Conservation (phyloP, 2,329 filamentous ascomycete species). For the Parasarocladium wereldwijsianum region DNA sequence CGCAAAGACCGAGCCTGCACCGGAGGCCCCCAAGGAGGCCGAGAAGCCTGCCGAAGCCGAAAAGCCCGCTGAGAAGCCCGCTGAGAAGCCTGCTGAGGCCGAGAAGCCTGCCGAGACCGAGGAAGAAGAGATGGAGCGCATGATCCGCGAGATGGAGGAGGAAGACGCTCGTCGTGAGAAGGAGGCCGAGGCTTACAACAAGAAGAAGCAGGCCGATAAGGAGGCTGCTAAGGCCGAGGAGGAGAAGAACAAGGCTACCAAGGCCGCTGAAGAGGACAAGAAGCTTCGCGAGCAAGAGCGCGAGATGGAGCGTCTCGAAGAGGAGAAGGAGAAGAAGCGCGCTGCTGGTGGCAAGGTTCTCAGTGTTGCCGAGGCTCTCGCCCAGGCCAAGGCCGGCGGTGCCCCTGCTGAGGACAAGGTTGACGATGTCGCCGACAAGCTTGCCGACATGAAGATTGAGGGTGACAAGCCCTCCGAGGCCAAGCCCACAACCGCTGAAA, state of each 20-base stretch:
- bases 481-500: slow-evolving; percentile 35
- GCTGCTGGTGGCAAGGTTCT: slow-evolving; percentile 27
- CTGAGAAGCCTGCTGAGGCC: slow-evolving; percentile 14
- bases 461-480: slow-evolving; percentile 27
- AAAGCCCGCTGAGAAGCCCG: slow-evolving; percentile 13
- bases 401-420: slow-evolving; percentile 16
- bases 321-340: slow-evolving; percentile 49
- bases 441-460: slow-evolving; percentile 34
- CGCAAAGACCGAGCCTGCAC: slow-evolving; percentile 16
- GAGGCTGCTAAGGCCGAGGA: slow-evolving; percentile 34
- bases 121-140: slow-evolving; percentile 43
- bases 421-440: slow-evolving; percentile 29
- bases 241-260: slow-evolving; percentile 25
- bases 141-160: slow-evolving; percentile 49
- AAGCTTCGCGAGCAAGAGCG: slow-evolving; percentile 59
- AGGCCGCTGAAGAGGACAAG: slow-evolving; percentile 42
- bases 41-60: slow-evolving; percentile 14
- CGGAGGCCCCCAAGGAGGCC: slow-evolving; percentile 8
- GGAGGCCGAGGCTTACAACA: slow-evolving; percentile 28
- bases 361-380: slow-evolving; percentile 37
- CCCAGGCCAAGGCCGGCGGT: slow-evolving; percentile 20
- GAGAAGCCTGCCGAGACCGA: slow-evolving; percentile 22
- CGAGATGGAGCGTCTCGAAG: slow-evolving; percentile 59
- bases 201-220: slow-evolving; percentile 31
- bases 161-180: slow-evolving; percentile 34